These are phyloP conservation scores for Cyphellophora attinorum DNA, from an alignment of 2,329 filamentous ascomycete genomes.

Conservation along the genomic window DNA sequence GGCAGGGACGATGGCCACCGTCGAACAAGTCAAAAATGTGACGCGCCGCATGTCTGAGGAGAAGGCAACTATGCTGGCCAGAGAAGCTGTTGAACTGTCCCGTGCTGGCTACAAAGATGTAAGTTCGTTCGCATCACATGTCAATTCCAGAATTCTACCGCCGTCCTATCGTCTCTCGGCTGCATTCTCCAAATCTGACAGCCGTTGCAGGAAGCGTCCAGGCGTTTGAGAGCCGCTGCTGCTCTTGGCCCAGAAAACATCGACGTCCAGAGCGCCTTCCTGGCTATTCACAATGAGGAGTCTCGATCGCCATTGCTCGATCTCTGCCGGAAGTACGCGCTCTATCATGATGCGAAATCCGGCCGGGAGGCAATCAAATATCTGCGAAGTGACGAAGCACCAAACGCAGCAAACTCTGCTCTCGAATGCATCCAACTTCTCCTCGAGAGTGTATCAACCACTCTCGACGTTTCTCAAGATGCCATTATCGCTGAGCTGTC, in stretches of 20 bases:
- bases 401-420: constrained; percentile 29
- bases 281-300: constrained; percentile 31
- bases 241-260: constrained; percentile 34
- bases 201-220: constrained; percentile 31
- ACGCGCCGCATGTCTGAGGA: constrained; percentile 28
- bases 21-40: constrained; percentile 13
- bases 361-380: constrained; percentile 35
- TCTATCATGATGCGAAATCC: constrained; percentile 31
- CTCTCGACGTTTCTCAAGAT: constrained; percentile 32
- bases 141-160: background rate
- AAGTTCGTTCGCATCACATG: constrained; percentile 9
- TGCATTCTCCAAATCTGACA: constrained; percentile 1
- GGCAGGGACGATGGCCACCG: constrained; percentile 11
- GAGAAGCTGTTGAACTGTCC: constrained; percentile 37
- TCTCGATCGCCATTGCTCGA: constrained; percentile 28
- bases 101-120: constrained; percentile 37
- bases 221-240: constrained; percentile 40
- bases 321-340: constrained; percentile 33
- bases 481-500: constrained; percentile 37
- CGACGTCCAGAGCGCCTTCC: constrained; percentile 35
- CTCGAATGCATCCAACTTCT: constrained; percentile 34
- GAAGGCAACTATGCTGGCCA: constrained; percentile 35
- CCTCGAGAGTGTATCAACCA: constrained; percentile 25
- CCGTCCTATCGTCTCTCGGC: constrained; percentile 6
- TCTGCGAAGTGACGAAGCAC: constrained; percentile 32